Base-by-base conservation (phyloP, 352 stramenopile species). In the Globisporangium middletonii region DNA sequence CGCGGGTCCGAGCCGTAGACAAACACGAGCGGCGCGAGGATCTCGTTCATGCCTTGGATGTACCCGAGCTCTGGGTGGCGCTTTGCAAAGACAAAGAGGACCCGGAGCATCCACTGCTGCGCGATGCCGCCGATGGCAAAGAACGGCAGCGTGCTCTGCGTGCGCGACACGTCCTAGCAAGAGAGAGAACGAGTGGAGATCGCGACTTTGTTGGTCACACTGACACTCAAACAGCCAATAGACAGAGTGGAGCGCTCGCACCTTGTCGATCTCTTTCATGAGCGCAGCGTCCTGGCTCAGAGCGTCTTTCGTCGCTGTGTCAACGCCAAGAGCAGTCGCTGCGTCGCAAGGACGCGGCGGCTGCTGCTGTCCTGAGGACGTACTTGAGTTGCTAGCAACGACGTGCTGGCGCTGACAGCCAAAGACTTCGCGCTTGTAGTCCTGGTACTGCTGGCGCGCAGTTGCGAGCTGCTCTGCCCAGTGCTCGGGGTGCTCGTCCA, bases 31-130 rank as follows among this genome's bases (percentile, higher is more conserved):
- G 88, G 90, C 3, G 83, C 93, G 3, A 97, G 71, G 54, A 98
- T 89, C 64, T 98, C 94, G 65, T 98, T 96, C 94, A 98, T 98
- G 42, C 92, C 94, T 68, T 98, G 94, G 53, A 95, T 83, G 76
- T 98, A 98, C 27, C 88, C 86, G 19, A 97, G 73, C 7, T 88
- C 69, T 1, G 81, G 71, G 50, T 97, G 71, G 38, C 89, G 69
- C 57, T 87, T 87, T 15, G 88, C 77, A 55, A 87, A 90, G 0
- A 91, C 63, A 28, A 91, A 92, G 12, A 95, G 59, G 18, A 88
- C 78, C 23, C 72, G 73, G 18, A 85, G 62, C 75, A 93, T 89
- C 61, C 79, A 78, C 52, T 91, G 73, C 52, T 83, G 71, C 4
- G 69, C 68, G 35, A 82, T 78, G 9, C 72, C 63, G 8, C 74